Evolutionary conservation across 202 grass and related monocot genomes (phyloP), one percentile per base, ranked within the genome.

Genomic region (Setaria italica): DNA sequence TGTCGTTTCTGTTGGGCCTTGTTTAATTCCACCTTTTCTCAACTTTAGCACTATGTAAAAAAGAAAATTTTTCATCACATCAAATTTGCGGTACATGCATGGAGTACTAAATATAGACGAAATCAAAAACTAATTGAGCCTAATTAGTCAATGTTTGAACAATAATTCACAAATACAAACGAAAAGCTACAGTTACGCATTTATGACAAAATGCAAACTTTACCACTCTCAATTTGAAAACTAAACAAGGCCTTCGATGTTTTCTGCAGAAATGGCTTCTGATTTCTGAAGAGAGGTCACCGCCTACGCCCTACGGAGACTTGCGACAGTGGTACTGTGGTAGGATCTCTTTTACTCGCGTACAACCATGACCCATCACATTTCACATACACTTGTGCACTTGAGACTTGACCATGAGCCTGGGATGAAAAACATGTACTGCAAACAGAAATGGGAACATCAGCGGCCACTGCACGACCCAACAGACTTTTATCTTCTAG

Each of bases 371-470:
- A 3, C 19, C 57, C 57, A 45, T 45, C 17, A 7, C 57, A 42
- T 68, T 3, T n/a, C 66, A 43, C n/a, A 41, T 17, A 3, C 25
- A 25, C 25, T 25, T 25, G 25, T 25, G 25, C 25, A 25, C 25
- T 25, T 25, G 25, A 25, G 25, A 25, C 19, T 32, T 32, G 7
- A 20, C 56, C 25, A 13, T 62, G 60, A 34, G 25, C 11, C 11
- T 45, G 4, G 42, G 45, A 70, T 25, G 42, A 68, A 21, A 17
- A 45, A 45, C 67, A 69, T 43, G 39, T 13, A 70, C 42, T 7
- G 20, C 20, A 20, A 59, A 59, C 74, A 39, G 62, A 80, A 68
- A 68, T 80, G 19, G 63, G 51, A 80, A 39, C 45, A 34, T 14
- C 11, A 50, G n/a, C n/a, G 14, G 46, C 2, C 15, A 49, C 70